Conservation (phyloP, 164 flowering plant species). For the Nymphaea thermarum region DNA sequence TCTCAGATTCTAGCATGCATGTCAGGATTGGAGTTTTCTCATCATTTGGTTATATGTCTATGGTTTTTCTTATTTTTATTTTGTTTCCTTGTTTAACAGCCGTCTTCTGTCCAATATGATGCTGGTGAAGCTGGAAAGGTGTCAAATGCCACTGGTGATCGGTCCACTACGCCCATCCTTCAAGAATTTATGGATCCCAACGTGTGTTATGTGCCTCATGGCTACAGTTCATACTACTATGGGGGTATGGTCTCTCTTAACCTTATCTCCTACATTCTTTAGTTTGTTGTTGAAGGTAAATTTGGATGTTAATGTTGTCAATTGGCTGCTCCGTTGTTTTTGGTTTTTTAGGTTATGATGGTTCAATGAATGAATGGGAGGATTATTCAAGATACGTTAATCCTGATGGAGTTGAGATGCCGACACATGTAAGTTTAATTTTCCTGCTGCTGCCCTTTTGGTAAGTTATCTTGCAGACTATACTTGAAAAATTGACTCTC, state of each 20-base stretch:
- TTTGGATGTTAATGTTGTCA: too few species aligned
- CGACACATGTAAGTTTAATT: constrained; percentile 30
- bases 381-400: constrained; percentile 37
- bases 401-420: constrained; percentile 58
- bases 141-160: constrained; percentile 33
- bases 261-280: too few species aligned
- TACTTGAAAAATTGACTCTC: too few species aligned
- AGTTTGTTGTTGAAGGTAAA: too few species aligned
- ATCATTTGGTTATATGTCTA: too few species aligned
- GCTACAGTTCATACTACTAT: constrained; percentile 28
- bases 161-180: constrained; percentile 23
- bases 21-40: too few species aligned
- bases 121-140: constrained; percentile 18
- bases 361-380: constrained; percentile 43
- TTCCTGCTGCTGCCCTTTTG: too few species aligned
- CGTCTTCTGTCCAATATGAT: constrained; percentile 22
- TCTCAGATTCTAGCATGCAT: too few species aligned
- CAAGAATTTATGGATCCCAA: constrained; percentile 25
- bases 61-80: too few species aligned
- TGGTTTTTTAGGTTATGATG: constrained; percentile 42
- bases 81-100: constrained; percentile 11
- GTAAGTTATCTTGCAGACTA: too few species aligned
- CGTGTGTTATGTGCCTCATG: constrained; percentile 29
- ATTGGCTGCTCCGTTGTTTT: not conserved
- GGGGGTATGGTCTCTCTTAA: too few species aligned